phyloP scores from a whole-genome alignment of 306 rosid species.

The Begonia loranthoides region DNA sequence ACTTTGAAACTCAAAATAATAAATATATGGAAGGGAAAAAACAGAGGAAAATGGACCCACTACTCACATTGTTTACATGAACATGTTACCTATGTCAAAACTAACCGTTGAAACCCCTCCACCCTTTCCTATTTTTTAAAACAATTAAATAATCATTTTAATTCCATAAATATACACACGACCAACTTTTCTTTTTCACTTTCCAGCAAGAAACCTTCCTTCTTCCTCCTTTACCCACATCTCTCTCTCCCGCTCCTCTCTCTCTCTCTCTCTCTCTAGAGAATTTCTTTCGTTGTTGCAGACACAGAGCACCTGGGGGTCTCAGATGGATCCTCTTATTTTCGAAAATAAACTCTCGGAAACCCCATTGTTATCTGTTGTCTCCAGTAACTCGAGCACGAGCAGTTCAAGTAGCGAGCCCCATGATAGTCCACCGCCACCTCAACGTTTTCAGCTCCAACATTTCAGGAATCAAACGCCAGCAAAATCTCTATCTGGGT shows the following conservation, averaged over 20 bases:
- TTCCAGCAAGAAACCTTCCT: conserved; percentile 27
- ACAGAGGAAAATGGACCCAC: conserved; percentile 13
- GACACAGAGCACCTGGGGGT: no score
- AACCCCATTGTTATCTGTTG: conserved; percentile 26
- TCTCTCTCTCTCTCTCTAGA: background rate
- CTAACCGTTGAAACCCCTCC: conserved; percentile 44
- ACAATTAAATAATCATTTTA: conserved; percentile 2
- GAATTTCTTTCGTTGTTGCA: no score
- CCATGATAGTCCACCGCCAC: conserved; percentile 31
- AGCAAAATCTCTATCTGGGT: conserved; percentile 19
- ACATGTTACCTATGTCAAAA: conserved; percentile 18
- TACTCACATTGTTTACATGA: conserved; percentile 14
- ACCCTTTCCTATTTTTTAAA: conserved; percentile 3
- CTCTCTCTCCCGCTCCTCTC: background rate
- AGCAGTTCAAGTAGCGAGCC: conserved; percentile 20
- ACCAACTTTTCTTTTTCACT: conserved; percentile 7
- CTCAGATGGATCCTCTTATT: conserved; percentile 9
- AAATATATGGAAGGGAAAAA: no score
- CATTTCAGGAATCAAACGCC: conserved; percentile 9
- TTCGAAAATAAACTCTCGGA: conserved; percentile 19
- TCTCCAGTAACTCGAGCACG: conserved; percentile 14
- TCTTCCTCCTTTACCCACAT: conserved; percentile 9
- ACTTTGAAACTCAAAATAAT: no score
- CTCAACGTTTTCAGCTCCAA: conserved; percentile 17
- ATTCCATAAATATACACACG: background rate